Conservation (phyloP, 257 asterid genomes). For the Capsicum baccatum region DNA sequence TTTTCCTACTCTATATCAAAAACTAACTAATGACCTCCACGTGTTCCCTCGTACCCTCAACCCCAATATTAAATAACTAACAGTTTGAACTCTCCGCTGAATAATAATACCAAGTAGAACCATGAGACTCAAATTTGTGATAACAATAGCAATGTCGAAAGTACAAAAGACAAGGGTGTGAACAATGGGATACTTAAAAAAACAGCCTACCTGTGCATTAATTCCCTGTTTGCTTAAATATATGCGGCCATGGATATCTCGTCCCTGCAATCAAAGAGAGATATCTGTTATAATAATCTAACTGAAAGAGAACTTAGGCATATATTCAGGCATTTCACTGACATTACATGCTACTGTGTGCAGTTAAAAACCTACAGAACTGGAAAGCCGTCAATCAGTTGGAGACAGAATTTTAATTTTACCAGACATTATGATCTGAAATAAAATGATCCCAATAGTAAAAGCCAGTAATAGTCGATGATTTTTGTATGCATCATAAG, state of each 20-base stretch:
- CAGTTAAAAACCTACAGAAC: not conserved
- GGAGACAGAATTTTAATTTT: not conserved
- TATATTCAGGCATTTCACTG: not conserved
- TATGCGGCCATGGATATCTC: constrained; percentile 82
- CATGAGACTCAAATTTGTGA: not conserved
- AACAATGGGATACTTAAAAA: constrained; percentile 11
- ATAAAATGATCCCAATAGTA: not conserved
- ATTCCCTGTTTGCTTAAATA: constrained; percentile 95
- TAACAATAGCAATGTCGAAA: not conserved
- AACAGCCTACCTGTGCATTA: constrained; percentile 80
- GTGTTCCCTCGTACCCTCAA: not conserved
- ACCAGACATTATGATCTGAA: not conserved
- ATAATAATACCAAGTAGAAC: constrained; percentile 11
- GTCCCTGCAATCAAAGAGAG: constrained; percentile 57
- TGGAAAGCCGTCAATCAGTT: not conserved
- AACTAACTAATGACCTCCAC: constrained; percentile 3
- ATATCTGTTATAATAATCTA: constrained; percentile 30
- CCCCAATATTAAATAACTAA: not conserved
- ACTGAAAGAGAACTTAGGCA: constrained; percentile 14
- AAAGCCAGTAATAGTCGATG: not conserved
- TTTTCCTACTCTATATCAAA: not conserved
- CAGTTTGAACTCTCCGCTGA: not conserved
- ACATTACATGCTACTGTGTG: constrained; percentile 3
- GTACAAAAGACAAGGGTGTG: not conserved
- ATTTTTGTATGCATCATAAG: not conserved